Evolutionary conservation across 495 filamentous ascomycete genomes (phyloP), one percentile per base, ranked within the genome.

Genomic region (Cairneyella variabilis): DNA sequence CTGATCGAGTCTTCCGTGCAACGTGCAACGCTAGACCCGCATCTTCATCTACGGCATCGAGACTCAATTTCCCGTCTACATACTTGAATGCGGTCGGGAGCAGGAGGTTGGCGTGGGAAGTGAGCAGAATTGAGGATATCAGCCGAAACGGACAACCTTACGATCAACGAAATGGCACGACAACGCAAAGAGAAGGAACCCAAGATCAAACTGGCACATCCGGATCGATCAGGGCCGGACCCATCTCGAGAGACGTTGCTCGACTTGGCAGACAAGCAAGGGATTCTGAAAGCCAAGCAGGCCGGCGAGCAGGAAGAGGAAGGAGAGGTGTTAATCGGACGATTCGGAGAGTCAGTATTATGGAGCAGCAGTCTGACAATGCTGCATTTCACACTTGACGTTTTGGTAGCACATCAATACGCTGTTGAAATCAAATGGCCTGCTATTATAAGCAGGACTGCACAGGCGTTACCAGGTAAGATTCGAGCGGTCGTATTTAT

Each of bases 351-450:
- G 14, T 72, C 86, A 6, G 48, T 86, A n/a, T 75, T 86, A n/a
- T 88, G 78, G 74, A 79, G 83, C 9, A 58, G 84, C 3, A 86
- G 85, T 37, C 71, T 97, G 59, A 76, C 82, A 16, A 89, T 89
- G 72, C 74, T 96, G 22, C 88, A 96, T 67, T 83, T 95, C 59
- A 91, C 89, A 2, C 76, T 98, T 22, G 89, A 93, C 58, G 88
- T 92, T 45, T 74, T 97, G n/a, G 88, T 95, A 6, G 87, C 91
- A 44, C 83, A 91, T 66, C 95, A 97, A 73, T 97, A 96, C 64
- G 80, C 84, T 9, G 76, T 86, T 61, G 76, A 80, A 1, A 80
- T 91, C 11, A 67, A 76, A 11, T 82, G 86, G 71, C 58, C 64
- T 2, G 69, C 68, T 16, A 79, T 93, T 2, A 55, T 79, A 39